Evolutionary conservation across 768 basidiomycete genomes (phyloP), one percentile per base, ranked within the genome.

Genomic region (Pisolithus albus): DNA sequence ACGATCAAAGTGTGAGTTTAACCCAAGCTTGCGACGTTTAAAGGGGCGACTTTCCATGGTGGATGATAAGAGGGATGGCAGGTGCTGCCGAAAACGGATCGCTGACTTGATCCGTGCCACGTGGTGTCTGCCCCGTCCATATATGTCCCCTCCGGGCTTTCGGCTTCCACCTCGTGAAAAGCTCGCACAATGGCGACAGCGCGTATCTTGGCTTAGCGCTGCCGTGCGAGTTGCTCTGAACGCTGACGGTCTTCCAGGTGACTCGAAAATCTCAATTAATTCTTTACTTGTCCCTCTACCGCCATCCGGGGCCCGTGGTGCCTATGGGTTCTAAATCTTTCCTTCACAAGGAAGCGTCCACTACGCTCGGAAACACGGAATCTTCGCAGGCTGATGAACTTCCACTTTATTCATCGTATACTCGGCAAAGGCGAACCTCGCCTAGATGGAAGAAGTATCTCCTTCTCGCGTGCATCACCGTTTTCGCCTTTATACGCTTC

Each of bases 1-100:
- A 41, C 72, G 72, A 62, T 88, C 85, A 57, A 80, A 85, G 37
- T 77, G 77, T 32, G 74, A 62, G 56, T 87, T 88, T 46, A 82
- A 65, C 7, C 75, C 75, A 36, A 66, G 68, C 57, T 70, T 78
- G 23, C 72, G 73, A 18, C 80, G 76, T 56, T 82, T 86, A n/a
- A 60, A 49, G 28, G 60, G 56, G 23, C 42, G 52, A 34, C 34
- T 32, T 5, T 56, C 52, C 44, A 53, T 36, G 7, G 44, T 26
- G 7, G 55, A 59, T 61, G 46, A 10, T 23, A 23, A 30, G 24
- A 7, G 32, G 36, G 34, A 26, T 26, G 26, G 26, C 26, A 7
- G 7, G 7, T 26, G 26, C 26, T n/a, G 7, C n/a, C 2, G 2
- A n/a, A 8, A n/a, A 40, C 15, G 21, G 11, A 18, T 41, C n/a